Conservation (phyloP, 2,329 filamentous ascomycete genomes). For the Nothophaeocryptopus gaeumannii region DNA sequence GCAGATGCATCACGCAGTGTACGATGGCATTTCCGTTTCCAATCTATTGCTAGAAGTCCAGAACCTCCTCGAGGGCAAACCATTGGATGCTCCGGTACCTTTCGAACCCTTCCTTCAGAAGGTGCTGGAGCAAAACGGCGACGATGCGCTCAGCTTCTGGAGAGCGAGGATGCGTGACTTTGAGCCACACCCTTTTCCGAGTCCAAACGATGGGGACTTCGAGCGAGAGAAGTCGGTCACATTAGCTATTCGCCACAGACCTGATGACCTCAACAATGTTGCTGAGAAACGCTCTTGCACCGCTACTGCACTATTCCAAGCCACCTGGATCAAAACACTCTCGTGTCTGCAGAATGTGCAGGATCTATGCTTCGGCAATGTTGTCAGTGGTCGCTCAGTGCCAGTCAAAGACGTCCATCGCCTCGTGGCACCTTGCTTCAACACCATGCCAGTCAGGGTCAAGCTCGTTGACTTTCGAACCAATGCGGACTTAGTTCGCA, state of each 20-base stretch:
- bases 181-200: conserved; percentile 43
- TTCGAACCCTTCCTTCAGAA: conserved; percentile 65
- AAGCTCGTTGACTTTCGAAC: conserved; percentile 49
- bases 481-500: conserved; percentile 58
- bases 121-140: conserved; percentile 51
- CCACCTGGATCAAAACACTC: conserved; percentile 68
- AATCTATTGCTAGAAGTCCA: conserved; percentile 70
- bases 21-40: conserved; percentile 77
- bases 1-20: conserved; percentile 75
- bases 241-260: conserved; percentile 7
- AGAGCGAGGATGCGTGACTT: conserved; percentile 53
- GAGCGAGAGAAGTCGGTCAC: conserved; percentile 6
- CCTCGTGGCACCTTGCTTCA: conserved; percentile 88
- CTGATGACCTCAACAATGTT: conserved; percentile 46
- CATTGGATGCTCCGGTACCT: conserved; percentile 50
- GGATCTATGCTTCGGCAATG: conserved; percentile 84
- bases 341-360: conserved; percentile 52
- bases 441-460: conserved; percentile 73
- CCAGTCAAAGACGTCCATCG: conserved; percentile 63
- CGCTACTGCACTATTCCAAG: conserved; percentile 66
- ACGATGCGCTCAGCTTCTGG: conserved; percentile 66
- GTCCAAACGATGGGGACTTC: background rate
- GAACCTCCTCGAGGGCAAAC: conserved; percentile 47
- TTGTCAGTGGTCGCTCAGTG: conserved; percentile 73
- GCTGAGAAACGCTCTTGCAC: conserved; percentile 54